Evolutionary conservation across 768 basidiomycete genomes (phyloP), one percentile per base, ranked within the genome.

Genomic region (Xerocomellus chrysenteron): DNA sequence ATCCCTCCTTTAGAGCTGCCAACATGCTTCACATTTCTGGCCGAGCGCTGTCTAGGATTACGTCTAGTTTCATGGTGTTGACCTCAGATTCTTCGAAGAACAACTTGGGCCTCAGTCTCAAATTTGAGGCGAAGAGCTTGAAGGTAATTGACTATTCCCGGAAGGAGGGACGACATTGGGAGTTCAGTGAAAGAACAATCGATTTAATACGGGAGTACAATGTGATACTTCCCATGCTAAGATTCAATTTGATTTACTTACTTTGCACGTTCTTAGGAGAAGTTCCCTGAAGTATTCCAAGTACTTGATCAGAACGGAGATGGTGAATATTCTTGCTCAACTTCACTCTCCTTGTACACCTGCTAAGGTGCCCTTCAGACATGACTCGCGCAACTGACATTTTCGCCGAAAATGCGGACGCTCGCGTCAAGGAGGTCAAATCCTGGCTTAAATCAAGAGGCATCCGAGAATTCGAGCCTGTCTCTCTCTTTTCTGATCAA

Each of bases 81-180:
- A 83, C 82, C 0, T 75, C 81, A 0, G 92, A 92, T 65, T 81
- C 81, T 10, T 79, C 82, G 55, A 98, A 97, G 76, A 82, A 80
- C 53, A 98, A 99, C 68, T 74, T 98, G 32, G 97, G 97, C 3
- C 80, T 99, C 41, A 92, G 91, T 68, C 82, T 99, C 62, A 99
- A 99, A 71, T 99, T 97, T 59, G 97, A 99, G 67, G 90, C 85
- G 13, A 98, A 97, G 73, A 82, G 86, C 11, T 71, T 94, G 64
- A 99, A 98, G 73, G 97, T 99, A 2, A 79, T 97, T 44, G 90
- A 92, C 58, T 98, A 97, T 73, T 88, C 94, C 8, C 81, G 84
- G 58, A 95, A 96, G 73, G 84, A 87, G 30, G 88, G 87, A 10
- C 76, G 86, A 9, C 79, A 84, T 35, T 99, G 96, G 97, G 95